These are phyloP conservation scores for Talaromyces verruculosus DNA, from an alignment of 2,329 filamentous ascomycete species.

Conservation along the genomic window DNA sequence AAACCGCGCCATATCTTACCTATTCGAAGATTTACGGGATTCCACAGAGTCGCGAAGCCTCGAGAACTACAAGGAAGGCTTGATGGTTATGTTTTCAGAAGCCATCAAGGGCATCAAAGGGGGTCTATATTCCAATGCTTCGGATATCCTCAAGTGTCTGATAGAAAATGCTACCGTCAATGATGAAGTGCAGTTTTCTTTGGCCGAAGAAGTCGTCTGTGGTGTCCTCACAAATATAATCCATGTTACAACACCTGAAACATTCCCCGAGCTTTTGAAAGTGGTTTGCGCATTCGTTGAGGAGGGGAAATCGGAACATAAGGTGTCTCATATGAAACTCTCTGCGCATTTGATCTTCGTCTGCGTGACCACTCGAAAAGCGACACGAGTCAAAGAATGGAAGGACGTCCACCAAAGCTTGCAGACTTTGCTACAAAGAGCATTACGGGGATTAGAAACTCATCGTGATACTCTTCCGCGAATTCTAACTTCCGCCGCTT, in stretches of 20 bases:
- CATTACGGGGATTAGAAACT: conserved; percentile 28
- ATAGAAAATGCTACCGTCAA: conserved; percentile 38
- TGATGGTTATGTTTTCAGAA: conserved; percentile 91
- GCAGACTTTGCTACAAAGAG: conserved; percentile 52
- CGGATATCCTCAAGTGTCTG: conserved; percentile 54
- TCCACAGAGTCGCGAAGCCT: conserved; percentile 36
- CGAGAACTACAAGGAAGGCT: conserved; percentile 73
- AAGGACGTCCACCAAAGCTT: conserved; percentile 59
- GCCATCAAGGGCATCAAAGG: conserved; percentile 65
- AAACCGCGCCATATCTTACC: conserved; percentile 67
- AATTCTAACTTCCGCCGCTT: conserved; percentile 54
- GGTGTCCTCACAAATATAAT: conserved; percentile 79
- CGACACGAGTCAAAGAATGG: conserved; percentile 73
- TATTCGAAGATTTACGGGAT: conserved; percentile 64
- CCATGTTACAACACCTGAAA: conserved; percentile 74
- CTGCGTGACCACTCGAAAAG: conserved; percentile 75
- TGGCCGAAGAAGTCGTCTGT: conserved; percentile 62
- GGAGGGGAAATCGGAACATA: conserved; percentile 34
- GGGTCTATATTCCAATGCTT: conserved; percentile 58
- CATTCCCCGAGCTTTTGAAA: conserved; percentile 67
- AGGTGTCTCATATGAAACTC: conserved; percentile 43
- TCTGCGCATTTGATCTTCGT: conserved; percentile 54
- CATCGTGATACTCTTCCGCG: conserved; percentile 32
- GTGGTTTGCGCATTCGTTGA: conserved; percentile 57
- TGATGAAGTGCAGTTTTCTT: conserved; percentile 31